Conservation (phyloP, 2,329 filamentous ascomycete species). For the Diaporthe batatas region DNA sequence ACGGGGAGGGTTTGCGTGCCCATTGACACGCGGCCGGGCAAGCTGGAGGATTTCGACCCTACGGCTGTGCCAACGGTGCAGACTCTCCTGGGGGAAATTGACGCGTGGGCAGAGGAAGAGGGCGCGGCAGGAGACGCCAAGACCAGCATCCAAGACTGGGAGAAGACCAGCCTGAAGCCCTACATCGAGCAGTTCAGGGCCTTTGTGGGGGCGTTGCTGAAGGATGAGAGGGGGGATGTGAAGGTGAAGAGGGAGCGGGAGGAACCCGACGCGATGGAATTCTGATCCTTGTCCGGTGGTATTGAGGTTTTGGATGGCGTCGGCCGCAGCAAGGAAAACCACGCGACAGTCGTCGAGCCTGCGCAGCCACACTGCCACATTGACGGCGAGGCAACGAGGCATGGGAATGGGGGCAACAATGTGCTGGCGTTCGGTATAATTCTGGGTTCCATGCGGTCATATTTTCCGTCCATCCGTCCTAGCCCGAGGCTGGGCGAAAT, state of each 20-base stretch:
- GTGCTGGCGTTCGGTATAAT: constrained; percentile 37
- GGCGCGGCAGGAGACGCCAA: constrained; percentile 55
- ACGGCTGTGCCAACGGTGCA: constrained; percentile 90
- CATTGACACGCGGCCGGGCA: constrained; percentile 75
- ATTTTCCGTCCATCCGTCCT: constrained; percentile 40
- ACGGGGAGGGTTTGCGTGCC: constrained; percentile 96
- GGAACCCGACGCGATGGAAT: constrained; percentile 65
- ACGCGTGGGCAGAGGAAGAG: constrained; percentile 74
- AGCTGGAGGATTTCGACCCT: constrained; percentile 87
- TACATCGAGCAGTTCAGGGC: constrained; percentile 91
- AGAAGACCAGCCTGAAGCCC: constrained; percentile 95
- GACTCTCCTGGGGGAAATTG: constrained; percentile 85
- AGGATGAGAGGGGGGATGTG: constrained; percentile 73
- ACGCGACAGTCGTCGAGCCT: not conserved
- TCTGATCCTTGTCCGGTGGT: constrained; percentile 52
- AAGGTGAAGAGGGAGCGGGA: constrained; percentile 70
- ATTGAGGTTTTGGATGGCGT: constrained; percentile 4
- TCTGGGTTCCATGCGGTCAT: constrained; percentile 37
- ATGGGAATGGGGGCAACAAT: not conserved
- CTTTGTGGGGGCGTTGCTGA: constrained; percentile 84
- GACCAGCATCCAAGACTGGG: constrained; percentile 80
- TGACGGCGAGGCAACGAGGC: not conserved
- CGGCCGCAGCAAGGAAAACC: not conserved
- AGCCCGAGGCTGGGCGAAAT: constrained; percentile 21
- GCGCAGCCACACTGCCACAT: constrained; percentile 6